A percentile compares a stretch with the other conserved stretches of the same genome.
Evolutionary conservation across 768 basidiomycete genomes (phyloP).

Genomic region (Pleurotus citrinopileatus): DNA sequence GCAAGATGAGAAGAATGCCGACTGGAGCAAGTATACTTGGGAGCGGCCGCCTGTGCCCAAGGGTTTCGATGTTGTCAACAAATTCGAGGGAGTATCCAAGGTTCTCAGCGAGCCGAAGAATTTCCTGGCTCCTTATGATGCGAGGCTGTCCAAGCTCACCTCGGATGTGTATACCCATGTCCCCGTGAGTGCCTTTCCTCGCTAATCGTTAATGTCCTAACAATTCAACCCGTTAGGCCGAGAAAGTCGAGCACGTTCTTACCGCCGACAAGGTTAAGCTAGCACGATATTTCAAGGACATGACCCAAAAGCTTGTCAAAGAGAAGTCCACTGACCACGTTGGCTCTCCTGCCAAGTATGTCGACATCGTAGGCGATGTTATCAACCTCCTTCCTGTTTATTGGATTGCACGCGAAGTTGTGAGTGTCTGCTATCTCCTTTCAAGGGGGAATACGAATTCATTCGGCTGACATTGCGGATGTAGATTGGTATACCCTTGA

Average conservation of each 20-base stretch:
- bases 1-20: conserved; percentile 21
- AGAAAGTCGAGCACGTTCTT: conserved; percentile 19
- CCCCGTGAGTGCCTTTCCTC: not conserved
- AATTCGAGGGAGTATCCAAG: conserved; percentile 29
- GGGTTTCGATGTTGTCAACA: conserved; percentile 25
- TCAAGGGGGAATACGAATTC: not conserved
- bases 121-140: conserved; percentile 32
- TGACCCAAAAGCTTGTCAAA: conserved; percentile 30
- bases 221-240: conserved; percentile 7
- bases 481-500: conserved; percentile 45
- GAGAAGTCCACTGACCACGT: conserved; percentile 31
- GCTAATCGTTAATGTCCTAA: not conserved
- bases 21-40: conserved; percentile 55
- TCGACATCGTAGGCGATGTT: conserved; percentile 69
- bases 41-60: conserved; percentile 37
- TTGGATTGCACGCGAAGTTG: conserved; percentile 59
- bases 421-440: conserved; percentile 28
- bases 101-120: conserved; percentile 25
- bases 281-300: conserved; percentile 29
- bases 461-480: conserved; percentile 9
- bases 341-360: conserved; percentile 23
- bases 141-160: conserved; percentile 28
- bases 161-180: conserved; percentile 10
- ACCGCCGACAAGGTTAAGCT: conserved; percentile 15
- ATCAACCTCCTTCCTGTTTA: conserved; percentile 59